Evolutionary conservation across 345 rosid genomes (phyloP), one percentile per base, ranked within the genome.

Genomic region (Arabis alpina): DNA sequence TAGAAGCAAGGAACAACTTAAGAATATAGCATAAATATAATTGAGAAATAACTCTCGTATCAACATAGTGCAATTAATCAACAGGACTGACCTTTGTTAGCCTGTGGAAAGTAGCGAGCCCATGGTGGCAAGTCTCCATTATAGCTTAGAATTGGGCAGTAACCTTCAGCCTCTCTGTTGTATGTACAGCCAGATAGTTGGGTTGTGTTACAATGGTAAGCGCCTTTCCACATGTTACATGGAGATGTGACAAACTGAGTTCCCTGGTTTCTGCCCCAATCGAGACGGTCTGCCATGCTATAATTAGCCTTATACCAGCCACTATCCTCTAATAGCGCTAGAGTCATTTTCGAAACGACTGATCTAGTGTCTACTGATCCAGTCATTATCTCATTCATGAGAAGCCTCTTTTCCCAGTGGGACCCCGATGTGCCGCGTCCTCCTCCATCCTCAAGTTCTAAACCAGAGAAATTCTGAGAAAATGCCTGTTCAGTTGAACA

Each of bases 371-470:
- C 99, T 28, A 94, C 99, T 36, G 99, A 94, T 50, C 99, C 99
- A 10, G 99, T 94, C 99, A 94, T 94, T 68, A 94, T 91, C 83
- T 94, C 99, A 72, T 94, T 94, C 99, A 94, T 94, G 76, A 94
- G 80, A 49, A 94, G 97, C 76, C 99, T 86, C 68, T 94, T 94
- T 59, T 94, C 99, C 99, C 99, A 94, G 73, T 94, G 99, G 50
- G 99, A 94, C 66, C 99, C 99, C 64, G 99, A 94, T 66, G 99
- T 94, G 68, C 99, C 99, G 54, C 99, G 98, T 47, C 99, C 99
- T 77, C 99, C 99, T 66, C 99, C 99, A 82, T 94, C 99, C 77
- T 94, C 99, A 57, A 94, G 92, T 80, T 94, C 99, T 75, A 94
- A 84, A 43, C 99, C 99, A 3, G 97, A 92, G 73, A 92, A 92